A percentile compares a stretch with the other conserved stretches of the same genome.
These are phyloP conservation scores for Teratosphaeria zuluensis DNA, from an alignment of 2,329 filamentous ascomycete species.

Conservation along the genomic window DNA sequence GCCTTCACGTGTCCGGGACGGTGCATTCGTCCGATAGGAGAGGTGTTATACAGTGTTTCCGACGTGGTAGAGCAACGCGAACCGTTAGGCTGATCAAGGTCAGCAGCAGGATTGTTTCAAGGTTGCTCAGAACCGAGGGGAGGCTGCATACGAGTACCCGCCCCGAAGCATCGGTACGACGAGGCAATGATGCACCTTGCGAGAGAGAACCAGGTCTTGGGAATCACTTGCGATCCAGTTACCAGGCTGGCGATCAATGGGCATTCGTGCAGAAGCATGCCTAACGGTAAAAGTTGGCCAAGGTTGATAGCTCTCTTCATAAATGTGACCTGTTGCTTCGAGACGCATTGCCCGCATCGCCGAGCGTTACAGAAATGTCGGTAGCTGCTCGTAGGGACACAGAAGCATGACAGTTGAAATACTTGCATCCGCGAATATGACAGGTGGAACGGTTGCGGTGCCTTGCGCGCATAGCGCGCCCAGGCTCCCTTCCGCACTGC, in stretches of 20 bases:
- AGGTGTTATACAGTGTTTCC: background rate
- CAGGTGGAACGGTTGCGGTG: slow-evolving; percentile 1
- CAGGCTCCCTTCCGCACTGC: background rate
- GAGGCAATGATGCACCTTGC: background rate
- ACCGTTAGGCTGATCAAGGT: background rate
- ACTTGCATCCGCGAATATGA: slow-evolving; percentile 2
- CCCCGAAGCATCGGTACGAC: slow-evolving; percentile 3
- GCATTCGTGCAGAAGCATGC: background rate
- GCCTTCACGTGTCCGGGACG: background rate
- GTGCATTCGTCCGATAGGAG: background rate
- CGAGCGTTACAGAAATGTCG: background rate
- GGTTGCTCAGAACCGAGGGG: slow-evolving; percentile 3
- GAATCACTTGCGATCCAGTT: background rate
- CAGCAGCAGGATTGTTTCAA: slow-evolving; percentile 9
- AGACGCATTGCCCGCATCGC: background rate
- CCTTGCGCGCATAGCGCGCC: background rate
- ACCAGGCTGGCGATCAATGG: background rate
- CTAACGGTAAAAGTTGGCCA: background rate
- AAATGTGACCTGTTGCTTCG: background rate
- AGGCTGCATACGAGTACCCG: slow-evolving; percentile 3
- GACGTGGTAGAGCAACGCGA: background rate
- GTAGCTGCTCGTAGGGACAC: background rate
- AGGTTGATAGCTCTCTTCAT: background rate
- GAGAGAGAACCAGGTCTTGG: slow-evolving; percentile 2
- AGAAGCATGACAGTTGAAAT: slow-evolving; percentile 4